Percentiles rank a stretch among this genome's conserved stretches.
Evolutionary conservation across 192 early-diverging fungal species (phyloP).

Genomic region (Backusella westeae): DNA sequence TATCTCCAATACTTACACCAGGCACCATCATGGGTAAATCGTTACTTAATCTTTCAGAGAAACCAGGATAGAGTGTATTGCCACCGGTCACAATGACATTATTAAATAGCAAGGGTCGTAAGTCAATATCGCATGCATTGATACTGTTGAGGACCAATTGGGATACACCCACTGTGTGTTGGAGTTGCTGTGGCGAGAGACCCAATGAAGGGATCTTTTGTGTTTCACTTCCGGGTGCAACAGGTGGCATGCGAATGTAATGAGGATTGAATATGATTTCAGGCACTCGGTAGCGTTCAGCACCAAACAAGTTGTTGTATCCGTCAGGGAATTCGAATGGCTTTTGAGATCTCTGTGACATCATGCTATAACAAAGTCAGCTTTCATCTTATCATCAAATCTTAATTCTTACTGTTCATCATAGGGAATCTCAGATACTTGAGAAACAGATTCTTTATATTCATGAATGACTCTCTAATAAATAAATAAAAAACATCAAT

Average conservation of each 20-base stretch:
- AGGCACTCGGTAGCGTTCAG: slow-evolving; percentile 78
- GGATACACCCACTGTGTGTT: slow-evolving; percentile 56
- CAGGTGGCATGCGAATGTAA: slow-evolving; percentile 43
- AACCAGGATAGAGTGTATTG: slow-evolving; percentile 81
- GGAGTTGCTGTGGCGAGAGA: slow-evolving; percentile 20
- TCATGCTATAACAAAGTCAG: slow-evolving; percentile 26
- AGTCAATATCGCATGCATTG: slow-evolving; percentile 80
- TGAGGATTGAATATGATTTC: slow-evolving; percentile 88
- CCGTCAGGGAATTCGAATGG: slow-evolving; percentile 95
- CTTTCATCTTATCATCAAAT: no score
- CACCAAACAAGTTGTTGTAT: slow-evolving; percentile 82
- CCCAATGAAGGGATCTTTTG: slow-evolving; percentile 17
- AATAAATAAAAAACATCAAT: neutral
- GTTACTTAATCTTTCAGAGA: slow-evolving; percentile 76
- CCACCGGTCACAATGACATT: slow-evolving; percentile 93
- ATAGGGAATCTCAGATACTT: slow-evolving; percentile 70
- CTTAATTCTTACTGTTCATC: slow-evolving; percentile 57
- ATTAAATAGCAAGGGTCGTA: slow-evolving; percentile 74
- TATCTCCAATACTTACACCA: slow-evolving; percentile 51
- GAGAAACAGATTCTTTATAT: slow-evolving; percentile 92
- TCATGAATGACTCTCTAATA: slow-evolving; percentile 78
- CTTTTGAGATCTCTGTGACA: slow-evolving; percentile 70
- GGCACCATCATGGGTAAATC: slow-evolving; percentile 63
- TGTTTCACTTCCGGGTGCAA: neutral
- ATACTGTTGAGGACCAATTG: slow-evolving; percentile 75